Evolutionary conservation across 2,329 filamentous ascomycete genomes (phyloP), one percentile per base, ranked within the genome.

Genomic region (Colletotrichum godetiae): DNA sequence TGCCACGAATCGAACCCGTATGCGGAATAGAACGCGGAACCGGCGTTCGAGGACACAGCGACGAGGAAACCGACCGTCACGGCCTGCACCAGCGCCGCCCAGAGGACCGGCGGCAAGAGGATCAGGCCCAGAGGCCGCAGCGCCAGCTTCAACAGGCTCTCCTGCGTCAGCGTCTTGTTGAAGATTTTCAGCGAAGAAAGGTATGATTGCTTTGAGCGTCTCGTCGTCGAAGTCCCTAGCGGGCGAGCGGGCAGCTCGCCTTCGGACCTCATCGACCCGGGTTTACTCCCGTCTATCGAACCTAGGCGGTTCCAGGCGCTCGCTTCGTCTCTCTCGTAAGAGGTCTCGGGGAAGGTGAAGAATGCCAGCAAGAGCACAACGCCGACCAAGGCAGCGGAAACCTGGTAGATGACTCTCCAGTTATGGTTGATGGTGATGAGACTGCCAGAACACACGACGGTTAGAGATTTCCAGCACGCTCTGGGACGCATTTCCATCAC

Each of bases 331-430:
- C 87, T 82, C 56, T 77, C 79, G 76, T 84, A 90, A 10, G 84
- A 84, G 0, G 88, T 97, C 77, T 90, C 89, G 0, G 89, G 88
- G 64, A 91, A 87, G 6, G 86, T 87, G 69, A 91, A 85, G 76
- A 88, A 79, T 8, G 86, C 83, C 2, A 90, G 75, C 0, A 89
- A 64, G 1, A 87, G 84, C 29, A 86, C 80, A 10, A 82, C 74
- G 13, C 86, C 88, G 58, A 90, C 82, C 13, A 90, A 77, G n/a
- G 84, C 88, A 3, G 84, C 78, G 5, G 85, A 84, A 11, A 89
- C 83, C 75, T 87, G 84, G 76, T 89, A 89, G 63, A 89, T 89
- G 49, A 83, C 82, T 31, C 87, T 80, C 88, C 88, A 90, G 35
- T 79, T 67, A 72, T 87, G 80, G 55, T 84, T 74, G 70, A 88